A percentile compares a stretch with the other conserved stretches of the same genome.
These are phyloP conservation scores for Inga oerstediana DNA, from an alignment of 306 rosid genomes.

Conservation along the genomic window DNA sequence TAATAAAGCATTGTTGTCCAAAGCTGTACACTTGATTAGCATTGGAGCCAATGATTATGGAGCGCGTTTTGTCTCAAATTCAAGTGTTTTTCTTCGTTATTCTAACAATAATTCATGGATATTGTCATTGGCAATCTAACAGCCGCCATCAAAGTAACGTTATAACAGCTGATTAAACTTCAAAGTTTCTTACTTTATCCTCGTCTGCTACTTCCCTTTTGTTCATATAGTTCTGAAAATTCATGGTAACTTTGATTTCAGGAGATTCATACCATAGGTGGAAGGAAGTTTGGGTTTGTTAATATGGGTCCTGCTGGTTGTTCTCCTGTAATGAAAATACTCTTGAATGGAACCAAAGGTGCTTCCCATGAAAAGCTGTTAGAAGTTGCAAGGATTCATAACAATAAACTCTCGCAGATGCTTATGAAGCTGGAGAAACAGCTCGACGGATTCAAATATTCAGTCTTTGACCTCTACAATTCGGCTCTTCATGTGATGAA, in stretches of 20 bases:
- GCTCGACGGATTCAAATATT: constrained; percentile 52
- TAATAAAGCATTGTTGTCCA: constrained; percentile 31
- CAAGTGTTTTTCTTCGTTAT: neutral
- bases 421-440: constrained; percentile 26
- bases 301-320: constrained; percentile 25
- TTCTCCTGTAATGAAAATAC: neutral
- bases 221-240: neutral
- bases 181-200: neutral
- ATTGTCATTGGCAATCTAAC: constrained; percentile 58
- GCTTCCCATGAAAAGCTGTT: neutral
- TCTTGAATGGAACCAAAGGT: neutral
- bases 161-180: neutral
- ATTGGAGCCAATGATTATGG: constrained; percentile 51
- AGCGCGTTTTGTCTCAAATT: neutral
- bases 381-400: neutral
- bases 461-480: constrained; percentile 35
- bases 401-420: neutral
- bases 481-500: constrained; percentile 10
- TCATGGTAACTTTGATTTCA: neutral
- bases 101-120: constrained; percentile 18
- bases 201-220: neutral
- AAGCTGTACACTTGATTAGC: constrained; percentile 56
- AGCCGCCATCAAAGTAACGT: constrained; percentile 38
- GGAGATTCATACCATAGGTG: constrained; percentile 56
- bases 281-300: constrained; percentile 56